Percentiles rank a stretch among this genome's conserved stretches.
Conservation (phyloP, 176 grass and related monocot species). For the Bothriochloa decipiens region DNA sequence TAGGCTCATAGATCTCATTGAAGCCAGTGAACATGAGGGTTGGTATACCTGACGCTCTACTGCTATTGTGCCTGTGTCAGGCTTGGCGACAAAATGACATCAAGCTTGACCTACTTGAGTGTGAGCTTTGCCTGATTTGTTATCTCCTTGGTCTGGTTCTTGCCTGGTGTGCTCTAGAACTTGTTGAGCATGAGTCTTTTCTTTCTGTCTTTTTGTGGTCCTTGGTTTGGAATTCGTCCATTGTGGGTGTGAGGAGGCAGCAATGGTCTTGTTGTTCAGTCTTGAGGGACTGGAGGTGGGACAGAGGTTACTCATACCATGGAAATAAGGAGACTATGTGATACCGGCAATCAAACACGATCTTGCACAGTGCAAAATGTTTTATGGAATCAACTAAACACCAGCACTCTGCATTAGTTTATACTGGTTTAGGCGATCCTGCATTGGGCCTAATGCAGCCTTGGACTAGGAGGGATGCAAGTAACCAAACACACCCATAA, state of each 20-base stretch:
- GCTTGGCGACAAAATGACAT: neutral
- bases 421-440: neutral
- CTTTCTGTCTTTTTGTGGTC: neutral
- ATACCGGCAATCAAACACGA: neutral
- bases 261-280: neutral
- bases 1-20: neutral
- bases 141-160: neutral
- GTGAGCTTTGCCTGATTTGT: neutral
- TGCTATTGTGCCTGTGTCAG: neutral
- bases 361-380: neutral
- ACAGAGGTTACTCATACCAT: neutral
- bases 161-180: neutral
- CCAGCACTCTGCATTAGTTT: neutral
- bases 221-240: neutral
- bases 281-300: neutral
- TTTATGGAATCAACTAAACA: neutral
- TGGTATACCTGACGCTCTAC: neutral
- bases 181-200: neutral
- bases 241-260: neutral
- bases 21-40: neutral
- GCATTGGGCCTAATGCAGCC: neutral
- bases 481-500: neutral
- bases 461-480: neutral
- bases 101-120: neutral
- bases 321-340: neutral